Evolutionary conservation across 2,329 filamentous ascomycete species (phyloP), one percentile per base, ranked within the genome.

Genomic region (Byssochlamys sp.): DNA sequence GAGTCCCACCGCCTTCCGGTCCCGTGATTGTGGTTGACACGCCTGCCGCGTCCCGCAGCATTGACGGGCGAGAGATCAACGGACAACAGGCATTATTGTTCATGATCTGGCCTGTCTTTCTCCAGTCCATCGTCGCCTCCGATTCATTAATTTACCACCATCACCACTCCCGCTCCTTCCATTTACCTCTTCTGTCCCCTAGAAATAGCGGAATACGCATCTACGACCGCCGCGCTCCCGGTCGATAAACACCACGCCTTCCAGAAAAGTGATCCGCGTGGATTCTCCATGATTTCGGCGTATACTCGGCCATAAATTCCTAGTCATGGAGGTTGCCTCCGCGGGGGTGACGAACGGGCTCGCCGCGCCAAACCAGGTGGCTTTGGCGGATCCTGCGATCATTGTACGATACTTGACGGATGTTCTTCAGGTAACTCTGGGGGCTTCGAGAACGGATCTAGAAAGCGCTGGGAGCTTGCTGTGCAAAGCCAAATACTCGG

Each of bases 401-500:
- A 80, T 91, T 55, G 80, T 91, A 62, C 85, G 91, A 59, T 85
- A 92, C 73, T 78, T 92, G 60, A 80, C 81, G 45, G 80, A 84
- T 59, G 82, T 91, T 58, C 83, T 90, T 64, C 81, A 85, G 71
- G 83, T 89, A 58, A 87, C 87, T 62, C 81, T 92, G 53, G 89
- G 89, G 63, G 88, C 89, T 65, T 83, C 83, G 58, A 84, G 85
- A 69, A 80, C 84, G 61, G 92, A 99, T 69, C 84, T 99, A 56
- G 85, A 92, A 72, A 83, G 84, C 62, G 78, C 85, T 14, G 91
- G 89, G 61, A 96, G 90, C 77, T 79, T 99, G 74, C 80, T 99
- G 61, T 90, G 91, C 58, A 80, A 85, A 67, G 75, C 80, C 58
- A 84, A 81, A 64, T 83, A 90, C 64, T 77, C 81, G 56, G 92